phyloP scores from a whole-genome alignment of 345 rosid genomes.

The Murraya koenigii region DNA sequence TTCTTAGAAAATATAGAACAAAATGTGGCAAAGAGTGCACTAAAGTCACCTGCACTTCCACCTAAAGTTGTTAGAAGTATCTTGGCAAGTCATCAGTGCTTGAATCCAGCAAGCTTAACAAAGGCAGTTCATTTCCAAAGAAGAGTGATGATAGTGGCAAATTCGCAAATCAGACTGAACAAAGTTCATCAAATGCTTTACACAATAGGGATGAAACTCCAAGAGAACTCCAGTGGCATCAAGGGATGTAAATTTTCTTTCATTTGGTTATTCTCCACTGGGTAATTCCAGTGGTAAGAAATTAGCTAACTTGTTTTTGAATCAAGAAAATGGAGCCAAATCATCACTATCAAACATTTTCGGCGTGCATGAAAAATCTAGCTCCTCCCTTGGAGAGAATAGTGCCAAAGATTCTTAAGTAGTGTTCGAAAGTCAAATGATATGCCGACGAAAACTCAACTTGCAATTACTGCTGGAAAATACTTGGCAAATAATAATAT shows the following conservation, averaged over 20 bases:
- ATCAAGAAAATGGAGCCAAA: conserved; percentile 12
- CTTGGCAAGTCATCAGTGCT: no score
- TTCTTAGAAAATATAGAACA: no score
- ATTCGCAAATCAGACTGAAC: conserved; percentile 20
- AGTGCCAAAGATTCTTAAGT: conserved; percentile 18
- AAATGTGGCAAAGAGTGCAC: no score
- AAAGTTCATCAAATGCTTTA: conserved; percentile 18
- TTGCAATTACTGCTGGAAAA: conserved; percentile 5
- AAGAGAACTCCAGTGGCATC: conserved; percentile 20
- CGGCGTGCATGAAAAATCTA: conserved; percentile 4
- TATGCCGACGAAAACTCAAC: conserved; percentile 22
- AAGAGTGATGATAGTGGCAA: no score
- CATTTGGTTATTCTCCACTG: background rate
- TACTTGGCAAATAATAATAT: conserved; percentile 9
- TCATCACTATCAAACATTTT: conserved; percentile 7
- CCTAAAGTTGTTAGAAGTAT: no score
- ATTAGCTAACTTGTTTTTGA: conserved; percentile 10
- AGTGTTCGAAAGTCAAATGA: conserved; percentile 7
- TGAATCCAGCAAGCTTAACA: no score
- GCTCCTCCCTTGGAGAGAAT: conserved; percentile 7
- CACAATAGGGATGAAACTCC: conserved; percentile 27
- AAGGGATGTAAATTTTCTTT: conserved; percentile 46
- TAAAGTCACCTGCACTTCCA: no score
- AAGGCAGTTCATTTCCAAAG: no score
- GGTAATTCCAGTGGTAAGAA: conserved; percentile 24